Base-by-base conservation (phyloP, 192 early-diverging fungal genomes). In the Diversispora eburnea region DNA sequence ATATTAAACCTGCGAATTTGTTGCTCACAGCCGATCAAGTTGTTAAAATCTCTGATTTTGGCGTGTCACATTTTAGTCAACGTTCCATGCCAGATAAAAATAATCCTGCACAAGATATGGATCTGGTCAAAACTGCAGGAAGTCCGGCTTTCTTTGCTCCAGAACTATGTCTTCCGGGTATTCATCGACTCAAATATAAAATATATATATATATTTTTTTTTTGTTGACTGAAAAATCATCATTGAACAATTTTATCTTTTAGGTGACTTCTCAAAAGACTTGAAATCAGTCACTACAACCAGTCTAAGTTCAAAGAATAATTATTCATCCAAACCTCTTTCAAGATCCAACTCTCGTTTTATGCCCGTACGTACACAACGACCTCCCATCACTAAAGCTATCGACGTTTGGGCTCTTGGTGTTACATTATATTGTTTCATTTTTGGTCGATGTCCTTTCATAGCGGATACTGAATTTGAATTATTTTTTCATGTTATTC, bases 41-140 rank as follows among this genome's bases (percentile, higher is more conserved):
- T 0, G 94, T 97, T 56, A 99, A 99, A 79, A 96, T 99, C n/a
- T 94, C 94, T 0, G 98, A 99, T 74, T 99, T 99, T 91, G 98
- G 98, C 62, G 95, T 98, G 45, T 95, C 93, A 12, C 93, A 95
- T 51, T 91, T 97, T 45, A 87, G 90, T 43, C 78, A 79, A 77
- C 66, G 70, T 65, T 0, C 71, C 73, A 1, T 73, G 77, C 61
- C 77, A 75, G 59, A 71, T 48, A 12, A 42, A 56, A 48, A 73
- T 54, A 51, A 20, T 56, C 8, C 59, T 17, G 33, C 77, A 76
- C 73, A 93, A 74, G 92, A 96, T 78, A 82, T 88, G 56, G 96
- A 98, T 79, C 84, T 99, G 51, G 90, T 92, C 54, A 95, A 95
- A 76, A 99, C 97, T 2, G 96, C 93, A 4, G 97, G 97, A 2